Evolutionary conservation across 768 basidiomycete species (phyloP).

Genomic region (Lactarius tabidus): DNA sequence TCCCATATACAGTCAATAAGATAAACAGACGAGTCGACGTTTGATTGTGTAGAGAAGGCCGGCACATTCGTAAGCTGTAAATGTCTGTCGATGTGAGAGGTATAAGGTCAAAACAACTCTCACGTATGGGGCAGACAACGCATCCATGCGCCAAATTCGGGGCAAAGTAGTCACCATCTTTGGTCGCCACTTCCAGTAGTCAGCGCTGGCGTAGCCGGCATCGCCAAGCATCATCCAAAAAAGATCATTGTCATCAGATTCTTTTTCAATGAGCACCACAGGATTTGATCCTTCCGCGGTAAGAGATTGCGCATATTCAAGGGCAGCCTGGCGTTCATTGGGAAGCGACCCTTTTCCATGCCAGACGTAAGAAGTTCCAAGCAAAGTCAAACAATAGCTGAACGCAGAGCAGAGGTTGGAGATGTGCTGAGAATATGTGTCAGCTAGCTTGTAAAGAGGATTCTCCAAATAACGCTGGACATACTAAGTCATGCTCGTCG

Average conservation of each 20-base stretch:
- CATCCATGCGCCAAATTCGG: slow-evolving; percentile 63
- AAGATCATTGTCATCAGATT: slow-evolving; percentile 67
- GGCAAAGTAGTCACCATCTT: slow-evolving; percentile 34
- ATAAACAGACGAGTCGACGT: slow-evolving; percentile 48
- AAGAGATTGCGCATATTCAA: slow-evolving; percentile 54
- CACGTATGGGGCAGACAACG: slow-evolving; percentile 16
- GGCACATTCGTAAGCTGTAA: slow-evolving; percentile 46
- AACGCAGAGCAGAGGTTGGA: slow-evolving; percentile 80
- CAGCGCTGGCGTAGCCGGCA: slow-evolving; percentile 67
- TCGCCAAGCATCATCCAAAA: slow-evolving; percentile 88
- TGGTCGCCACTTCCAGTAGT: slow-evolving; percentile 78
- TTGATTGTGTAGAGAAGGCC: slow-evolving; percentile 39
- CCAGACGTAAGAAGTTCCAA: slow-evolving; percentile 77
- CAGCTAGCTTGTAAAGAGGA: slow-evolving; percentile 6
- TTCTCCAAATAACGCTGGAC: slow-evolving; percentile 23
- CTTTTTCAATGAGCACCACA: slow-evolving; percentile 61
- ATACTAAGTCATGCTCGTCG: slow-evolving; percentile 70
- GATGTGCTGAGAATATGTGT: slow-evolving; percentile 40
- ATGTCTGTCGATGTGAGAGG: slow-evolving; percentile 1
- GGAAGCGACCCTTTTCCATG: slow-evolving; percentile 65
- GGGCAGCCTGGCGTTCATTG: slow-evolving; percentile 57
- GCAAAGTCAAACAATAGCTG: slow-evolving; percentile 70
- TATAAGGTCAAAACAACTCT: neutral
- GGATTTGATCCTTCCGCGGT: slow-evolving; percentile 38
- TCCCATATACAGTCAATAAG: slow-evolving; percentile 78